Percentiles rank a stretch among this genome's conserved stretches.
Evolutionary conservation across 768 basidiomycete genomes (phyloP).

Genomic region (Suillus paluster): DNA sequence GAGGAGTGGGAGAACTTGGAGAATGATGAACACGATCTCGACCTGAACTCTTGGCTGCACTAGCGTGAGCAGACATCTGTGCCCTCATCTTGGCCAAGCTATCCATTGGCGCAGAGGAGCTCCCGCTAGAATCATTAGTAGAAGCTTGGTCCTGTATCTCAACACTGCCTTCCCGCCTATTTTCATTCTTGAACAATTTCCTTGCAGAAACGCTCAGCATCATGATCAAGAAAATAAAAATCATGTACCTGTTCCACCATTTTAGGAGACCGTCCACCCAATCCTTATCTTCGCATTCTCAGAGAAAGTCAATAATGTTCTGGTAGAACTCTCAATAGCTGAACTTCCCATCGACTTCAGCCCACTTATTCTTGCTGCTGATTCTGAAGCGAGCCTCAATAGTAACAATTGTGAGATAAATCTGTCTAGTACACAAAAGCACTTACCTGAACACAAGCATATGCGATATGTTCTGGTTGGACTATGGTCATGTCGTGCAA

Average conservation of each 20-base stretch:
- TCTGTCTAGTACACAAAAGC: too few species aligned
- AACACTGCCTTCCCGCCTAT: not conserved
- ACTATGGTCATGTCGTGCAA: constrained; percentile 9
- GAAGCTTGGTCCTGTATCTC: too few species aligned
- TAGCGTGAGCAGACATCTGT: not conserved
- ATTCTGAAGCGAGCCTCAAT: constrained; percentile 14
- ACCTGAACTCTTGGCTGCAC: not conserved
- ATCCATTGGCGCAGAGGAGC: not conserved
- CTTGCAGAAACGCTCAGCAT: not conserved
- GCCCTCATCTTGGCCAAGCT: not conserved
- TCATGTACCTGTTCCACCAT: not conserved
- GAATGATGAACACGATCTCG: not conserved
- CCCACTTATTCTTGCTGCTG: constrained; percentile 12
- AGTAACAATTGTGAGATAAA: not conserved
- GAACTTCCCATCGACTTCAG: constrained; percentile 9
- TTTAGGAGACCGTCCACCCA: not conserved
- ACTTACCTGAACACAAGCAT: constrained; percentile 10
- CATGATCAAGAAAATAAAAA: not conserved
- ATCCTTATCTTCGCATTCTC: constrained; percentile 2
- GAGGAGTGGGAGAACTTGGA: not conserved
- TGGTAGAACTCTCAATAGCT: constrained; percentile 15
- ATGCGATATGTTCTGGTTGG: constrained; percentile 10
- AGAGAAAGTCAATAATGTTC: not conserved
- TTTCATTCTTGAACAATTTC: not conserved
- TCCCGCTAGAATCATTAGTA: not conserved